phyloP scores from a whole-genome alignment of 164 flowering plant genomes.

The Saururus chinensis region DNA sequence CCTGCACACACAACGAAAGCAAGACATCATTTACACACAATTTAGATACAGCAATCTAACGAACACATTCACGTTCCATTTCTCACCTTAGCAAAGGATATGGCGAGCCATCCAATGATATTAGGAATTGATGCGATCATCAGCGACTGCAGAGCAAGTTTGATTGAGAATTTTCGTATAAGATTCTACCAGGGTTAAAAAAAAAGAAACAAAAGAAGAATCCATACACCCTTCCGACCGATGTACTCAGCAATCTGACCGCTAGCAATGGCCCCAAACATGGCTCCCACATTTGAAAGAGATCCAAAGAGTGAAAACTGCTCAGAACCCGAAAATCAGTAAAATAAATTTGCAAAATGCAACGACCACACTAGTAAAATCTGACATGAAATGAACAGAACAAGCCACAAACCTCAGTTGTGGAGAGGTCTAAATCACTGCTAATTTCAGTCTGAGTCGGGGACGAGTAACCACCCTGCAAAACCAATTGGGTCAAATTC shows the following conservation, averaged over 20 bases:
- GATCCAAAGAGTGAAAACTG: slow-evolving; percentile 69
- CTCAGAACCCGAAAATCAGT: neutral
- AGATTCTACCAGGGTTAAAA: neutral
- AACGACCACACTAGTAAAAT: neutral
- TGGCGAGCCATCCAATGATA: slow-evolving; percentile 74
- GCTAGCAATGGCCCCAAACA: slow-evolving; percentile 75
- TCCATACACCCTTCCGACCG: slow-evolving; percentile 59
- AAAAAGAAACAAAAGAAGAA: neutral
- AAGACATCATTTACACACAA: no score
- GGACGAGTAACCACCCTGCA: slow-evolving; percentile 58
- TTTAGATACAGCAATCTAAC: neutral
- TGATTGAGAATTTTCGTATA: neutral
- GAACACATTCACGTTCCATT: no score
- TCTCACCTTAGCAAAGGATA: slow-evolving; percentile 67
- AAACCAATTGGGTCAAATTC: neutral
- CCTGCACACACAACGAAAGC: slow-evolving; percentile 19
- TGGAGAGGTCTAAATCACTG: slow-evolving; percentile 36
- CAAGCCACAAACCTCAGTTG: slow-evolving; percentile 36
- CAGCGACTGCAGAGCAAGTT: slow-evolving; percentile 33
- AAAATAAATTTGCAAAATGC: slow-evolving; percentile 2
- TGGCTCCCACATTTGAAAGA: slow-evolving; percentile 62
- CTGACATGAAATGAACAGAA: neutral
- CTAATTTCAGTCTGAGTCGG: slow-evolving; percentile 53
- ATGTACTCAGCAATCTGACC: slow-evolving; percentile 66
- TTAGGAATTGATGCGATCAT: slow-evolving; percentile 78